Base-by-base conservation (phyloP, 495 filamentous ascomycete genomes). In the Penicillium cataractarum region DNA sequence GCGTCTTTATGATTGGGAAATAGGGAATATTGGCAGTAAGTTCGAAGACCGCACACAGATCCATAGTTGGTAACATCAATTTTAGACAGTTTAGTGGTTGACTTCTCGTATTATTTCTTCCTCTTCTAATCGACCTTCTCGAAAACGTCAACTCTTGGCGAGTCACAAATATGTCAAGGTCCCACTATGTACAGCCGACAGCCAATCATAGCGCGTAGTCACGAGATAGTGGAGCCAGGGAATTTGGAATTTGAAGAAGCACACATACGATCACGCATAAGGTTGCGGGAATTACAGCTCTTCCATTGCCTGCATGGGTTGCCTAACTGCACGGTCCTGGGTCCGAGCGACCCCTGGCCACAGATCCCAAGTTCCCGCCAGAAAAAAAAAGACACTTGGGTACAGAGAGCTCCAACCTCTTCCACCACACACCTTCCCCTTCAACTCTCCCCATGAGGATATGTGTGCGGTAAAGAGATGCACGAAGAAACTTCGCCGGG, bases 221-320 rank as follows among this genome's bases (percentile, higher is more conserved):
- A 39, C 21, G 9, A 21, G 6, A 21, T 27, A 17, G 65, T 65
- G 65, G 65, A 65, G 31, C 31, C 33, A 44, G 35, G 3, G n/a
- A 31, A 68, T 68, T 68, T 68, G 65, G 65, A 68, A 68, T 68
- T 64, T 21, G 13, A 65, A 39, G 63, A 66, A 51, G 29, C 44
- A 21, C 44, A 60, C 52, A 10, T 46, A 22, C 42, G 9, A 24
- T 2, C 3, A 60, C 51, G 39, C 60, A 48, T 57, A 17, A 50
- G 8, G 24, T 46, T 32, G 51, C 51, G 29, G 51, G 44, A 17
- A 19, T 51, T 50, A 3, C 6, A 17, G 21, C 46, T 50, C 37
- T 22, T 32, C 40, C 27, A 48, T 63, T 61, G 56, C 58, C 62
- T 62, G 64, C 57, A 60, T 60, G 6, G 31, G 57, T 48, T 48